Evolutionary conservation across 2,329 filamentous ascomycete genomes (phyloP).

Genomic region (Trichoderma cornu-damae): DNA sequence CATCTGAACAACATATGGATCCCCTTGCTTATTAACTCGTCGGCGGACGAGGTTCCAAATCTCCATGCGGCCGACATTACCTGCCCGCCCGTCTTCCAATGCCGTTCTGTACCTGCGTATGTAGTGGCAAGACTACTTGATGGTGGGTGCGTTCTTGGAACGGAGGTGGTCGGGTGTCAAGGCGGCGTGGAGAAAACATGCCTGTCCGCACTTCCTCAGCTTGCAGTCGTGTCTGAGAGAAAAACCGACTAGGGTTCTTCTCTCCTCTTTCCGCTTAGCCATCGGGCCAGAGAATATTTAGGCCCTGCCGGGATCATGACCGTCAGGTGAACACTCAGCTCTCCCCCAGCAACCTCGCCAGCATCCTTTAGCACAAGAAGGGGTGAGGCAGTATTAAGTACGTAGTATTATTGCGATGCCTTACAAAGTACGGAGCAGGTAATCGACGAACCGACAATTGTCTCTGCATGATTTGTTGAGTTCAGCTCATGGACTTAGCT

Average conservation of each 20-base stretch:
- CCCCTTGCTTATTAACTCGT: neutral
- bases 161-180: neutral
- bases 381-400: neutral
- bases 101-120: neutral
- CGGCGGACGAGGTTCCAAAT: neutral
- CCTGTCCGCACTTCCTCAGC: neutral
- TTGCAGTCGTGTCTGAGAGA: neutral
- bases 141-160: neutral
- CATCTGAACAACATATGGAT: neutral
- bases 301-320: neutral
- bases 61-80: neutral
- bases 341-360: neutral
- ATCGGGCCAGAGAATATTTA: neutral
- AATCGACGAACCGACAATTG: too few relatives aligned
- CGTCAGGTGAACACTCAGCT: neutral
- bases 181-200: neutral
- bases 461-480: neutral
- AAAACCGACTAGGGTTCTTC: neutral
- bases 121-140: neutral
- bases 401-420: too few relatives aligned
- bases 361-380: neutral
- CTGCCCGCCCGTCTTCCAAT: neutral
- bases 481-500: neutral
- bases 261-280: neutral
- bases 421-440: too few relatives aligned